A percentile compares a stretch with the other conserved stretches of the same genome.
Conservation (phyloP, 768 basidiomycete species). For the Collybia sp. region DNA sequence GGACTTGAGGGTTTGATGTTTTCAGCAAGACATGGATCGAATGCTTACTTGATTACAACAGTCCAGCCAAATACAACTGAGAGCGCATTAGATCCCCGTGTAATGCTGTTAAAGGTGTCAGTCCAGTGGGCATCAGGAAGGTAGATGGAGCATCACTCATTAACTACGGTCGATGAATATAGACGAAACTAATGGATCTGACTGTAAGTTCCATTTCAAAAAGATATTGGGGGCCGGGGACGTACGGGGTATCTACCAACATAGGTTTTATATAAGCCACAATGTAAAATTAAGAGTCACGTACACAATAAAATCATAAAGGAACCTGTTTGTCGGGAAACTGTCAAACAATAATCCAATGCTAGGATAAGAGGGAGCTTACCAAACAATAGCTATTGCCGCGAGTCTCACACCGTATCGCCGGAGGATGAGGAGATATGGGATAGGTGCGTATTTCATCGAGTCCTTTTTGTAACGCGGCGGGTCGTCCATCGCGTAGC, state of each 20-base stretch:
- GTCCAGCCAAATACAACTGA: slow-evolving; percentile 76
- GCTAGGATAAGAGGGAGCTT: slow-evolving; percentile 8
- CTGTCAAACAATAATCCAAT: background rate
- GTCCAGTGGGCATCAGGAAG: background rate
- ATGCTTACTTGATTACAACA: slow-evolving; percentile 71
- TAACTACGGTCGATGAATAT: slow-evolving; percentile 71
- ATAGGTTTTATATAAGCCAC: background rate
- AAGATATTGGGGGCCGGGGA: slow-evolving; percentile 16
- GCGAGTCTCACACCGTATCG: slow-evolving; percentile 72
- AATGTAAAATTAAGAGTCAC: slow-evolving; percentile 13
- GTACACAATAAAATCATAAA: slow-evolving; percentile 77
- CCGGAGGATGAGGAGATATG: slow-evolving; percentile 69
- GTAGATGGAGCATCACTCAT: slow-evolving; percentile 35
- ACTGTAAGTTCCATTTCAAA: background rate
- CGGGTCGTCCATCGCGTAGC: slow-evolving; percentile 79
- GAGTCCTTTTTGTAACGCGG: slow-evolving; percentile 67
- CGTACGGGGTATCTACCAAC: slow-evolving; percentile 55
- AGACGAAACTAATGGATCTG: slow-evolving; percentile 56
- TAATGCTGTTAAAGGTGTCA: slow-evolving; percentile 40
- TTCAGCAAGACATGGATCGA: background rate
- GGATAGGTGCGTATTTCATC: slow-evolving; percentile 70
- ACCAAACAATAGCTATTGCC: slow-evolving; percentile 77
- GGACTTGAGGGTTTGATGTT: background rate
- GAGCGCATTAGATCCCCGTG: slow-evolving; percentile 47
- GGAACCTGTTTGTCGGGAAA: slow-evolving; percentile 38